Evolutionary conservation across 352 stramenopile species (phyloP), one percentile per base, ranked within the genome.

Genomic region (Pythium folliculosum): DNA sequence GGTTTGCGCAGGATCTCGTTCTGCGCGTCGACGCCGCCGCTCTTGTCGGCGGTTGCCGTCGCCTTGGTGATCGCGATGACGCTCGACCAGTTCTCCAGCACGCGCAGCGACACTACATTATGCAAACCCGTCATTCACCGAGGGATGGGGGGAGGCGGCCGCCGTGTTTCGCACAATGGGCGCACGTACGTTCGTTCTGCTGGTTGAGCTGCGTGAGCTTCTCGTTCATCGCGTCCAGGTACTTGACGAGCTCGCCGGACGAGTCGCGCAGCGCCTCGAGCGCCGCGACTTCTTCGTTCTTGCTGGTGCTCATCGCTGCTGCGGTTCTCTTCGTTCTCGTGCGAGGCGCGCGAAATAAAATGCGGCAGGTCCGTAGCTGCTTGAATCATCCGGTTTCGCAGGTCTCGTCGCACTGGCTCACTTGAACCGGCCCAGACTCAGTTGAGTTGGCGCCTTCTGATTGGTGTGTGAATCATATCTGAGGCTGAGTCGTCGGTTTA

Each of bases 51-150:
- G 3, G 69, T 43, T 38, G 63, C 32, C 23, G 80, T 77, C 32
- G 86, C 70, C 65, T 88, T 93, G 32, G 84, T 85, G 58, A 93
- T 82, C 50, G 77, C 75, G 58, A 93, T 86, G 55, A 91, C 85
- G 59, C 85, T 91, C 6, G 82, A 88, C 85, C 85, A 93, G 67
- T 93, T 93, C 71, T 92, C 83, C 35, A 93, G 67, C 61, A 93
- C 85, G 6, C 83, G 85, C 35, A 93, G 71, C 35, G 85, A 91
- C 63, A 88, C 85, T 93, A 53, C 27, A 0, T 13, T 7, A 12
- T 17, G 10, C 37, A 43, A 43, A 43, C 2, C 37, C 9, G 37
- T 43, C 37, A 43, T 32, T 32, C 27, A 32, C 27, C 27, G 27
- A 32, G 27, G 5, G 27, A 32, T 2, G 27, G 27, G 27, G 27